These are phyloP conservation scores for Candida chauliodis DNA, from an alignment of 805 yeast species.

Conservation along the genomic window DNA sequence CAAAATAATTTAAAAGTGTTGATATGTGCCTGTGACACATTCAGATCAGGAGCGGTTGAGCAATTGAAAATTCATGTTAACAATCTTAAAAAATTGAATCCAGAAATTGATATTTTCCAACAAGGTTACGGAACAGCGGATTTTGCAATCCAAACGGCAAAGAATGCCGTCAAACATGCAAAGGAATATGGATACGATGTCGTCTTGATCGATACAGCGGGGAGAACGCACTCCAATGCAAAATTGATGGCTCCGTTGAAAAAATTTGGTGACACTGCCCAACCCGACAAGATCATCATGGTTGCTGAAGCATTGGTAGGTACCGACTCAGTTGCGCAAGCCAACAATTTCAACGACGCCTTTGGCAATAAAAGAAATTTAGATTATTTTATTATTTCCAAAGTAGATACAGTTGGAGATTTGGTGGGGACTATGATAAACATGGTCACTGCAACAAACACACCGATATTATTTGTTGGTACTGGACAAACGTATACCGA, in stretches of 20 bases:
- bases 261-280: conserved; percentile 91
- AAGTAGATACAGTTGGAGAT: conserved; percentile 97
- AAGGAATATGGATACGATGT: conserved; percentile 69
- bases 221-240: conserved; percentile 93
- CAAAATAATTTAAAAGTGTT: conserved; percentile 85
- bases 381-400: conserved; percentile 89
- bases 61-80: conserved; percentile 92
- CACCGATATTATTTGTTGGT: conserved; percentile 93
- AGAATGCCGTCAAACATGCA: conserved; percentile 82
- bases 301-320: conserved; percentile 98
- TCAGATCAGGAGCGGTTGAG: conserved; percentile 98
- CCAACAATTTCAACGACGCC: conserved; percentile 86
- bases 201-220: conserved; percentile 94
- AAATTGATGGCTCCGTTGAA: conserved; percentile 93
- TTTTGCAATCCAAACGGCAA: conserved; percentile 87
- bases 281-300: conserved; percentile 96
- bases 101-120: conserved; percentile 75
- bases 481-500: conserved; percentile 97
- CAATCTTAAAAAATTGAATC: conserved; percentile 68
- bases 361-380: conserved; percentile 79
- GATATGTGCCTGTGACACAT: conserved; percentile 96
- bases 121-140: conserved; percentile 98
- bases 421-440: conserved; percentile 95
- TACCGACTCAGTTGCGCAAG: conserved; percentile 94
- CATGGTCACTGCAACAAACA: conserved; percentile 94